These are phyloP conservation scores for Neoboletus subvelutipes DNA, from an alignment of 768 basidiomycete genomes.

Conservation along the genomic window DNA sequence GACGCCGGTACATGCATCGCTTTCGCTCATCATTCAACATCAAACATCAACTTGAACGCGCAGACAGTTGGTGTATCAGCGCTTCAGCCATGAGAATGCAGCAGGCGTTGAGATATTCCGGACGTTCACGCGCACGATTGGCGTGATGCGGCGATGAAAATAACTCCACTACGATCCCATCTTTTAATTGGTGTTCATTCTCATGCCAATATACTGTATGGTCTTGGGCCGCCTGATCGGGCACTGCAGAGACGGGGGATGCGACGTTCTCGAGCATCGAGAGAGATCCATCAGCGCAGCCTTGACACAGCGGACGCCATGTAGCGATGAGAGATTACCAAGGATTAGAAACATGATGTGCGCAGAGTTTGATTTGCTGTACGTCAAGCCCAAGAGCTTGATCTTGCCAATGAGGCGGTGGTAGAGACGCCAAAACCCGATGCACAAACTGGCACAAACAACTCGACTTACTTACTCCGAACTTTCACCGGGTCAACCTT, in stretches of 20 bases:
- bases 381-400: background rate
- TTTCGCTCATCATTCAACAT: background rate
- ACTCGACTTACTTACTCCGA: too few relatives aligned
- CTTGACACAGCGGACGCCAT: background rate
- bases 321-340: constrained; percentile 1
- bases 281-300: constrained; percentile 8
- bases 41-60: background rate
- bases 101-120: background rate
- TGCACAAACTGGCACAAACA: background rate
- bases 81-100: background rate
- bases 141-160: background rate
- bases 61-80: background rate
- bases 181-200: background rate
- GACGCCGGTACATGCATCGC: background rate
- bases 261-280: background rate
- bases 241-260: background rate
- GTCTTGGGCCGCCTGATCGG: background rate
- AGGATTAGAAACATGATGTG: background rate
- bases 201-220: background rate
- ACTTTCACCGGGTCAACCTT: too few relatives aligned
- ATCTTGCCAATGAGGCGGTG: background rate
- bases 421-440: too few relatives aligned
- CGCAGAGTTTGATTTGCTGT: background rate
- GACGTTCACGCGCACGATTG: background rate
- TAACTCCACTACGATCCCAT: background rate